Evolutionary conservation across 2,329 filamentous ascomycete genomes (phyloP).

Genomic region (Geoglossum cookeanum): DNA sequence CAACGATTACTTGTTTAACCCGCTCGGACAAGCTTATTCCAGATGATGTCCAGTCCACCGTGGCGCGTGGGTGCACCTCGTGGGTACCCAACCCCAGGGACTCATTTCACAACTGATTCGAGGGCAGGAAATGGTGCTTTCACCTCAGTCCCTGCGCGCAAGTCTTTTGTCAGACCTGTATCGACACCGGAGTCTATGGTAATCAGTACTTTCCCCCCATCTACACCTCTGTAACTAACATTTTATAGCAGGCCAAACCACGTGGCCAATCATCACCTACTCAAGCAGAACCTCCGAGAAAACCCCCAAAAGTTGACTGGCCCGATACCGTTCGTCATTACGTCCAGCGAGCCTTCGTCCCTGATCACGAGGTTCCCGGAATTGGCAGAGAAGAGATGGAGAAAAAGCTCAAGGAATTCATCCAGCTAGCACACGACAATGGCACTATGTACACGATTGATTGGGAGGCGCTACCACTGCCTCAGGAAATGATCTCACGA

Average conservation of each 20-base stretch:
- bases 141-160: not conserved
- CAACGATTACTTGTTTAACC: not conserved
- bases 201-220: not conserved
- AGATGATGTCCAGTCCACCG: not conserved
- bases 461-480: conserved; percentile 69
- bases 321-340: conserved; percentile 67
- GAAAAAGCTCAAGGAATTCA: conserved; percentile 65
- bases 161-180: not conserved
- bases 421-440: conserved; percentile 60
- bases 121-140: not conserved
- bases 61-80: not conserved
- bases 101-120: not conserved
- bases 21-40: not conserved
- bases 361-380: conserved; percentile 35
- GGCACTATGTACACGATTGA: conserved; percentile 53
- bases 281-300: not conserved
- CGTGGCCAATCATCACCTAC: not conserved
- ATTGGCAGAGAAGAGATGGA: conserved; percentile 50
- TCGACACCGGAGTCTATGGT: not conserved
- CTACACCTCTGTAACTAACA: not conserved
- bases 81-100: not conserved
- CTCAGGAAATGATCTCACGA: conserved; percentile 61
- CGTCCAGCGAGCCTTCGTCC: conserved; percentile 73
- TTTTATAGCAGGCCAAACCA: not conserved
- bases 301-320: conserved; percentile 51